Percentiles rank a stretch among this genome's conserved stretches.
phyloP scores from a whole-genome alignment of 805 yeast species.

The Hanseniaspora hatyaiensis region DNA sequence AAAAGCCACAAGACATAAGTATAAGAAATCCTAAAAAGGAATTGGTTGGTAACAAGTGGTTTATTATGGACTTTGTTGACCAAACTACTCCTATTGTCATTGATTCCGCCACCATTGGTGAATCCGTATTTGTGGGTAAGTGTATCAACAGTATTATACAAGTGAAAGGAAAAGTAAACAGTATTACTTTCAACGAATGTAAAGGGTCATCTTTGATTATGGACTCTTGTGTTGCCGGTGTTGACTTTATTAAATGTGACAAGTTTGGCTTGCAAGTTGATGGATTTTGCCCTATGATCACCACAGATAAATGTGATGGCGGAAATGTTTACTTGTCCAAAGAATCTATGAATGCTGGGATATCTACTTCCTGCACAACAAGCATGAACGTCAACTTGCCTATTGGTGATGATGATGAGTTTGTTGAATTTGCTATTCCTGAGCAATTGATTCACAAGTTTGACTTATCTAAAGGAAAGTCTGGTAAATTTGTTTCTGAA shows the following conservation, averaged over 20 bases:
- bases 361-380: conserved; percentile 76
- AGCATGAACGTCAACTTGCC: conserved; percentile 80
- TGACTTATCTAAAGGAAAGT: conserved; percentile 21
- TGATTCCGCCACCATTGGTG: conserved; percentile 65
- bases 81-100: conserved; percentile 43
- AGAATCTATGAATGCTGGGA: conserved; percentile 59
- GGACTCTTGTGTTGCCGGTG: conserved; percentile 75
- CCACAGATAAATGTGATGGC: conserved; percentile 79
- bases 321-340: conserved; percentile 70
- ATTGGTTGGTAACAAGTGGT: conserved; percentile 79
- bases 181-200: conserved; percentile 68
- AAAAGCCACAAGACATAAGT: conserved; percentile 57
- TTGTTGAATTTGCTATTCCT: conserved; percentile 71
- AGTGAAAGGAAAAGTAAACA: conserved; percentile 82
- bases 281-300: conserved; percentile 71
- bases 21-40: conserved; percentile 54
- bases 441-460: conserved; percentile 80
- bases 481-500: conserved; percentile 52
- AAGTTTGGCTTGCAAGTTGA: conserved; percentile 77
- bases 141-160: conserved; percentile 65
- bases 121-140: conserved; percentile 78
- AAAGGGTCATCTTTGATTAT: conserved; percentile 62
- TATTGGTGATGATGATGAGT: conserved; percentile 55
- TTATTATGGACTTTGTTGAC: conserved; percentile 66
- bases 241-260: conserved; percentile 72